These are phyloP conservation scores for Paxillus ammoniavirescens DNA, from an alignment of 768 basidiomycete species.

Conservation along the genomic window DNA sequence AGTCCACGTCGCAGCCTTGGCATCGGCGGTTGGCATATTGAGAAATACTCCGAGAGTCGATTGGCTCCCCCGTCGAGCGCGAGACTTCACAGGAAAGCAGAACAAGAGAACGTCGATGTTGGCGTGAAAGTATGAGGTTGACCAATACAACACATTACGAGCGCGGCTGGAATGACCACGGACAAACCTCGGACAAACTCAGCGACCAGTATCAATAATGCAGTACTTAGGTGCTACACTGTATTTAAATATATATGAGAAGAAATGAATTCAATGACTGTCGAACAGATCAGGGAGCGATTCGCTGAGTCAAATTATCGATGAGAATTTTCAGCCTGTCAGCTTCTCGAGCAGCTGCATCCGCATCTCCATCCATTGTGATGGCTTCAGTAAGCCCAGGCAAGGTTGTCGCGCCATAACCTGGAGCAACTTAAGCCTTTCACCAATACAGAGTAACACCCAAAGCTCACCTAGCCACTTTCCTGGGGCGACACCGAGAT, in stretches of 20 bases:
- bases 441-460: background rate
- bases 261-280: background rate
- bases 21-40: conserved; percentile 7
- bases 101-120: background rate
- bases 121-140: background rate
- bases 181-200: no score
- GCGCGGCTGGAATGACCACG: background rate
- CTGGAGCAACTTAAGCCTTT: conserved; percentile 30
- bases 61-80: no score
- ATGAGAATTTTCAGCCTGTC: conserved; percentile 54
- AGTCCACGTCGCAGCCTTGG: conserved; percentile 8
- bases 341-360: conserved; percentile 63
- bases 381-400: conserved; percentile 81
- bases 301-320: conserved; percentile 42
- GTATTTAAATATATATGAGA: background rate
- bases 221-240: background rate
- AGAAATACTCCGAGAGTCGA: no score
- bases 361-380: conserved; percentile 62
- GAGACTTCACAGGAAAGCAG: background rate
- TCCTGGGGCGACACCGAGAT: conserved; percentile 81
- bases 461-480: conserved; percentile 66
- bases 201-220: background rate
- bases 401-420: conserved; percentile 79
- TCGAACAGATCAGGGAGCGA: conserved; percentile 15
- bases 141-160: background rate